A percentile compares a stretch with the other conserved stretches of the same genome.
phyloP scores from a whole-genome alignment of 140 eudicot species.

The Stevia rebaudiana region DNA sequence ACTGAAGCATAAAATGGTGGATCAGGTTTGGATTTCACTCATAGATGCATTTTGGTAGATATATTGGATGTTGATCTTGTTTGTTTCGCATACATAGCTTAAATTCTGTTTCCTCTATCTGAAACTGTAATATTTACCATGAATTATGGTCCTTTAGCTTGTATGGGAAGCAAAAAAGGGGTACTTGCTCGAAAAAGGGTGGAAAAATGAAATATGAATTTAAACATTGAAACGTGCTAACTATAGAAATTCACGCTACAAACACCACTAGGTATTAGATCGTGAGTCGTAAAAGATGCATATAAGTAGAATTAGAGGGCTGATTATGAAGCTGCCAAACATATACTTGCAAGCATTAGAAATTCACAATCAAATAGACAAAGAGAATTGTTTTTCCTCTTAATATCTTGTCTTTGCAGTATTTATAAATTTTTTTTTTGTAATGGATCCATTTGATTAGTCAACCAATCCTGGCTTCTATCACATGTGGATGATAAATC shows the following conservation, averaged over 20 bases:
- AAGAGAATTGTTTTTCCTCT: neutral
- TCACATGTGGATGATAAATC: neutral
- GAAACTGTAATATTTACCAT: neutral
- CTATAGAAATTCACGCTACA: neutral
- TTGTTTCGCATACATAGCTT: neutral
- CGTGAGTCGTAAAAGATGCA: slow-evolving; percentile 7
- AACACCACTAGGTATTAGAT: neutral
- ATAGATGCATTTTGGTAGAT: neutral
- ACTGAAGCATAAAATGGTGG: slow-evolving; percentile 87
- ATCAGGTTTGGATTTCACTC: slow-evolving; percentile 51
- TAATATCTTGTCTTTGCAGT: neutral
- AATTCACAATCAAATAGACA: neutral
- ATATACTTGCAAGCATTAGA: neutral
- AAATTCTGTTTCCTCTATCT: neutral
- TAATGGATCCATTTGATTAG: neutral
- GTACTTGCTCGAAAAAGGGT: neutral
- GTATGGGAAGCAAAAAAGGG: neutral
- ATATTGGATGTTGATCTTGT: neutral
- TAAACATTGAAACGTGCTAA: neutral
- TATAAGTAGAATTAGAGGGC: neutral
- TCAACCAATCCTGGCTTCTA: neutral
- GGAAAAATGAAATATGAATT: neutral
- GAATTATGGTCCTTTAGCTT: slow-evolving; percentile 13
- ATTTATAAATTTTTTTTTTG: neutral
- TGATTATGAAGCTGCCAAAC: slow-evolving; percentile 9